Percentiles rank a stretch among this genome's conserved stretches.
phyloP scores from a whole-genome alignment of 257 asterid genomes.

The Nicotiana otophora region DNA sequence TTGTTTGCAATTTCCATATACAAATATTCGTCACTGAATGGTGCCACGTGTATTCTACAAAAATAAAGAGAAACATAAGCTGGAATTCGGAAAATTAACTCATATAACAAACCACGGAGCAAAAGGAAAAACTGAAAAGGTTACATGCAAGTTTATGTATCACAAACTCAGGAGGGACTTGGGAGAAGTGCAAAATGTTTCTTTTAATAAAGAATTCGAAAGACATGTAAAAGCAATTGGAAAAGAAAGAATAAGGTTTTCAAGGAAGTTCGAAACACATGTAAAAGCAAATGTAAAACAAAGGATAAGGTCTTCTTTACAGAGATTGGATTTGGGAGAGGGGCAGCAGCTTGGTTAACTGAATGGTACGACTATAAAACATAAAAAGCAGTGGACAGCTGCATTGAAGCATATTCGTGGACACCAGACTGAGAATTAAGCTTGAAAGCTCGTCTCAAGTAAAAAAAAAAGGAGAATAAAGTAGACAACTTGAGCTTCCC shows the following conservation, averaged over 20 bases:
- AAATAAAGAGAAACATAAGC: slow-evolving; percentile 17
- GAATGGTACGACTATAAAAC: neutral
- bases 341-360: neutral
- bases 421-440: neutral
- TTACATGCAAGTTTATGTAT: neutral
- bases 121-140: neutral
- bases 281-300: neutral
- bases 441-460: neutral
- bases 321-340: neutral
- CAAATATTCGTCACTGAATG: slow-evolving; percentile 91
- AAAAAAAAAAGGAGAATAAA: neutral
- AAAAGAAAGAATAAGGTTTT: neutral
- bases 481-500: neutral
- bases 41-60: slow-evolving; percentile 98
- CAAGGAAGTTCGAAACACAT: neutral
- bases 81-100: neutral
- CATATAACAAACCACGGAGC: neutral
- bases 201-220: neutral
- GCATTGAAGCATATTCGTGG: neutral
- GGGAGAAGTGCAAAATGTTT: neutral
- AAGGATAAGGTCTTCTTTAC: neutral
- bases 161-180: neutral
- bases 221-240: neutral
- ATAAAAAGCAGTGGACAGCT: neutral
- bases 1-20: slow-evolving; percentile 87